These are phyloP conservation scores for Eucalyptus leucophloia DNA, from an alignment of 345 rosid genomes.

Conservation along the genomic window DNA sequence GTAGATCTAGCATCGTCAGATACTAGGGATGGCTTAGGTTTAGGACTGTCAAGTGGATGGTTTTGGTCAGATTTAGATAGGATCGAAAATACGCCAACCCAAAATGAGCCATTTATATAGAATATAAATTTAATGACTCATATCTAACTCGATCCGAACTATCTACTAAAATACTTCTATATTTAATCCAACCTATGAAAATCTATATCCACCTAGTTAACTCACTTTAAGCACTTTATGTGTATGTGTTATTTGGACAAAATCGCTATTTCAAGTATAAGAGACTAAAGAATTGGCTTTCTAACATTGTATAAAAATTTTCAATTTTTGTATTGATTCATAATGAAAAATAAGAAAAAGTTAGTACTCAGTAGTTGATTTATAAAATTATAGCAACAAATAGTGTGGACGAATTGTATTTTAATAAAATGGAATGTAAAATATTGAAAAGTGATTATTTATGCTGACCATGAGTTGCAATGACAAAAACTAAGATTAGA, in stretches of 20 bases:
- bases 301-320: background rate
- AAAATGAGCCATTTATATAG: background rate
- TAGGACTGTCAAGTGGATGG: background rate
- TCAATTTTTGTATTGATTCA: background rate
- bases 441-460: background rate
- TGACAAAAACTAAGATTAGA: background rate
- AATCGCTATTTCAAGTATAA: background rate
- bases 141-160: rapidly evolving
- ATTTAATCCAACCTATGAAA: background rate
- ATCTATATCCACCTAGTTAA: background rate
- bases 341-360: background rate
- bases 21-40: background rate
- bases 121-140: background rate
- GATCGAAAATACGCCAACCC: rapidly evolving
- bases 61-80: rapidly evolving
- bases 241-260: background rate
- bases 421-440: background rate
- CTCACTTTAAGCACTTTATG: background rate
- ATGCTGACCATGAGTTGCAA: background rate
- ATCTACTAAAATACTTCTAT: background rate
- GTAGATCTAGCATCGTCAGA: background rate
- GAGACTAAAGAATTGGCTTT: background rate
- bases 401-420: background rate
- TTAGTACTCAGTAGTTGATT: background rate
- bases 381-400: background rate